phyloP scores from a whole-genome alignment of 2,329 filamentous ascomycete species.

The Sordariomycetes sp. region DNA sequence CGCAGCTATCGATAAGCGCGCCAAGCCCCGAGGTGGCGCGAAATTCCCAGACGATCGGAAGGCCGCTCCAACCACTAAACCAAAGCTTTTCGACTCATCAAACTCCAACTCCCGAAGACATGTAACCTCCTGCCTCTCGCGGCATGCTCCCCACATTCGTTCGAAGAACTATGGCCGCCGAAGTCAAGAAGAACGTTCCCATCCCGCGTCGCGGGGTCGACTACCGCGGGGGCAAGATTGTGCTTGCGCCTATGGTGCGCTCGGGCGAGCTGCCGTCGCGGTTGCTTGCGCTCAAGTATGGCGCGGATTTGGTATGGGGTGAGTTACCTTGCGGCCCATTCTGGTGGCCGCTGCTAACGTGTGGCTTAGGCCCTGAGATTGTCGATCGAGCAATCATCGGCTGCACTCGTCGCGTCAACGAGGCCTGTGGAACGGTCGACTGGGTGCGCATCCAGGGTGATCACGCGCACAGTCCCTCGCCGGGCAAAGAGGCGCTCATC shows the following conservation, averaged over 20 bases:
- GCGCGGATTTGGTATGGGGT: constrained; percentile 96
- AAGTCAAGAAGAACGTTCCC: constrained; percentile 60
- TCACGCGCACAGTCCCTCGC: constrained; percentile 47
- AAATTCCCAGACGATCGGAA: no score
- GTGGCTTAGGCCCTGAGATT: constrained; percentile 68
- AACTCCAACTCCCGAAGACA: background rate
- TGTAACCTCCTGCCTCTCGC: background rate
- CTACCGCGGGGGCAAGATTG: constrained; percentile 80
- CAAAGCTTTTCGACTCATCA: background rate
- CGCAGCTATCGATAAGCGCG: no score
- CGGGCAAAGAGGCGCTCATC: constrained; percentile 59
- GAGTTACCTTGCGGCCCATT: constrained; percentile 15
- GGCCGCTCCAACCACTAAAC: no score
- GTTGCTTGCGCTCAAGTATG: constrained; percentile 83
- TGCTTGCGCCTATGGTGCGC: constrained; percentile 95
- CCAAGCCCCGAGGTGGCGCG: no score
- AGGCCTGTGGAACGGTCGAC: constrained; percentile 70
- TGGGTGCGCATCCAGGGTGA: constrained; percentile 72
- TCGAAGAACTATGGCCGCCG: constrained; percentile 48
- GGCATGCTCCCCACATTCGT: constrained; percentile 23
- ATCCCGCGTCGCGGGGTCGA: constrained; percentile 86
- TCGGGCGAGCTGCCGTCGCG: constrained; percentile 93
- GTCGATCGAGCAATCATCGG: constrained; percentile 90
- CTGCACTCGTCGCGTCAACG: constrained; percentile 68
- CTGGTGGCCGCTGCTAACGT: constrained; percentile 4